phyloP scores from a whole-genome alignment of 1,284 basidiomycete species.

The Ganoderma multipileum region DNA sequence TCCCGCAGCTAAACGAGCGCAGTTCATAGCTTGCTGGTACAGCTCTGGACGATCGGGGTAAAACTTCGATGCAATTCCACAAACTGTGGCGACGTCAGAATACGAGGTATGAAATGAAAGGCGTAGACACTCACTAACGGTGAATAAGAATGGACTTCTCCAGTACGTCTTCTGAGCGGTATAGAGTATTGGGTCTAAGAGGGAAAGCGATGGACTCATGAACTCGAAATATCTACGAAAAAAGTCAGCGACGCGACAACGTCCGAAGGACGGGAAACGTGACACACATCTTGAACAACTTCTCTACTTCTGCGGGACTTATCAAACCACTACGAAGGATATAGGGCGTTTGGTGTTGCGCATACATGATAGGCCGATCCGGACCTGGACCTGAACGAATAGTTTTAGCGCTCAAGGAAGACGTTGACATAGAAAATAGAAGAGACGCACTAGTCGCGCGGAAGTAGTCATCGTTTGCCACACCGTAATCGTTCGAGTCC shows the following conservation, averaged over 20 bases:
- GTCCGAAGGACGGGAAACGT: background rate
- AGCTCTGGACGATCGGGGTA: slow-evolving; percentile 69
- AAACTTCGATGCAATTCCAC: slow-evolving; percentile 79
- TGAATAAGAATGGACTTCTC: slow-evolving; percentile 83
- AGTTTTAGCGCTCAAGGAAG: background rate
- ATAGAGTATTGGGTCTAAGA: slow-evolving; percentile 79
- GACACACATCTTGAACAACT: slow-evolving; percentile 79
- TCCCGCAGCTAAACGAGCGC: slow-evolving; percentile 76
- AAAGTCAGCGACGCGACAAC: slow-evolving; percentile 10
- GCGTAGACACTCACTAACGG: slow-evolving; percentile 68
- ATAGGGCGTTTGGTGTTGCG: slow-evolving; percentile 63
- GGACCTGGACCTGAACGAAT: slow-evolving; percentile 50
- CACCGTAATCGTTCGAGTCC: slow-evolving; percentile 58
- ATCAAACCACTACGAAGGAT: slow-evolving; percentile 77
- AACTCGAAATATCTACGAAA: slow-evolving; percentile 69
- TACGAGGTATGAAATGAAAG: background rate
- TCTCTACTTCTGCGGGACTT: slow-evolving; percentile 74
- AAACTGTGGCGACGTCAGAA: slow-evolving; percentile 53
- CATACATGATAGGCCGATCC: slow-evolving; percentile 41
- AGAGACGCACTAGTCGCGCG: slow-evolving; percentile 54
- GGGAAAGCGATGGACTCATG: slow-evolving; percentile 76
- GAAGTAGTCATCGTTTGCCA: slow-evolving; percentile 72
- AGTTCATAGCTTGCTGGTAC: slow-evolving; percentile 72
- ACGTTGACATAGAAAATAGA: background rate
- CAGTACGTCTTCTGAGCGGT: slow-evolving; percentile 75